Percentiles rank a stretch among this genome's conserved stretches.
Evolutionary conservation across 2,329 filamentous ascomycete species (phyloP).

Genomic region (Botrytis paeoniae): DNA sequence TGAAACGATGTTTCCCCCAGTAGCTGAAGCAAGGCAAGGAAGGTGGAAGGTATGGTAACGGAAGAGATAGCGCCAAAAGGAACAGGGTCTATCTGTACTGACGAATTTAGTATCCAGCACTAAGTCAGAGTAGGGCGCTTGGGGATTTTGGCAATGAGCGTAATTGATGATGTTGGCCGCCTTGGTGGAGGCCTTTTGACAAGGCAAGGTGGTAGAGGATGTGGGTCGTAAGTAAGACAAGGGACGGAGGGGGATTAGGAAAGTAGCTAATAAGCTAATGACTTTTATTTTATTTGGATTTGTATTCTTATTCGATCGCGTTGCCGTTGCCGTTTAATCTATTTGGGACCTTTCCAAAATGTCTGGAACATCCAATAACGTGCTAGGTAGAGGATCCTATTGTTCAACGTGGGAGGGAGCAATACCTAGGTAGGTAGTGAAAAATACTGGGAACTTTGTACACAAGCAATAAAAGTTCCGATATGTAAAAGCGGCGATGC

Average conservation of each 20-base stretch:
- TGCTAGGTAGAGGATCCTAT: background rate
- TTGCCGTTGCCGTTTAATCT: background rate
- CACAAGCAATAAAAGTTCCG: constrained; percentile 12
- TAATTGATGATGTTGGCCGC: constrained; percentile 19
- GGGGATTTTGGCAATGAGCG: constrained; percentile 17
- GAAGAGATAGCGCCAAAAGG: constrained; percentile 27
- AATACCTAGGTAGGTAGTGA: background rate
- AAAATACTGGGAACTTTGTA: background rate
- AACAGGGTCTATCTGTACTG: constrained; percentile 22
- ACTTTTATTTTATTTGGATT: background rate
- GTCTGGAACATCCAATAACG: background rate
- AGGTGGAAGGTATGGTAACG: constrained; percentile 16
- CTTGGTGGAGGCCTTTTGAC: constrained; percentile 6
- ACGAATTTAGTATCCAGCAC: constrained; percentile 20
- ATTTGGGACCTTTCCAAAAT: background rate
- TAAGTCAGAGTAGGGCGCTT: constrained; percentile 20
- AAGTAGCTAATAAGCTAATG: background rate
- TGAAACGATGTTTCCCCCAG: constrained; percentile 25
- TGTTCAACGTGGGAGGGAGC: constrained; percentile 1
- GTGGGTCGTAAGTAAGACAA: constrained; percentile 16
- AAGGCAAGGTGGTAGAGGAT: constrained; percentile 2
- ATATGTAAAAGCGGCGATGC: constrained; percentile 12
- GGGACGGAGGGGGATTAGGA: background rate
- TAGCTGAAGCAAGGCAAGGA: constrained; percentile 21
- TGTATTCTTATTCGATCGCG: background rate